Evolutionary conservation across 139 green algal species (phyloP).

Genomic region (Picochlorum costavermella): DNA sequence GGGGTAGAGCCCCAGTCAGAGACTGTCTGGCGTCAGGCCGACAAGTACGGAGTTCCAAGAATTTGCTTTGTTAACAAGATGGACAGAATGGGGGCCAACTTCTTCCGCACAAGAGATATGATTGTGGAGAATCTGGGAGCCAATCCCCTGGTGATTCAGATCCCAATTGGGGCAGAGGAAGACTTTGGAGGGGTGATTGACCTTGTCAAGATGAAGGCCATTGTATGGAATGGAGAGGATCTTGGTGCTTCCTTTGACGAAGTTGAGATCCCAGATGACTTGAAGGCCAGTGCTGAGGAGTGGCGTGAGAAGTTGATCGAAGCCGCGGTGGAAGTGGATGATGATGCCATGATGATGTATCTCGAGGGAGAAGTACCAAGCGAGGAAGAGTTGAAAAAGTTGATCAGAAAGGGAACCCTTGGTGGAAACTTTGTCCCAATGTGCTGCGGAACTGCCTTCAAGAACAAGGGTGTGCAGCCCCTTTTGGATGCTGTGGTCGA

Average conservation of each 20-base stretch:
- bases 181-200: slow-evolving; percentile 90
- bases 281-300: slow-evolving; percentile 73
- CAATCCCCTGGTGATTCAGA: slow-evolving; percentile 69
- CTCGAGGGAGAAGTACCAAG: slow-evolving; percentile 82
- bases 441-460: slow-evolving; percentile 94
- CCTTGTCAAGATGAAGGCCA: slow-evolving; percentile 94
- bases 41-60: slow-evolving; percentile 95
- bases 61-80: slow-evolving; percentile 99
- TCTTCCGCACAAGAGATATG: slow-evolving; percentile 74
- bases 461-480: slow-evolving; percentile 99
- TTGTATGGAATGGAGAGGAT: slow-evolving; percentile 89
- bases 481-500: slow-evolving; percentile 92
- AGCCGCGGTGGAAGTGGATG: slow-evolving; percentile 74
- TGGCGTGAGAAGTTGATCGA: slow-evolving; percentile 88
- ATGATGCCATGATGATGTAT: slow-evolving; percentile 63
- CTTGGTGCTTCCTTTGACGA: slow-evolving; percentile 86
- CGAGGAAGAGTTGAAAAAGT: slow-evolving; percentile 59
- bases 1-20: slow-evolving; percentile 97
- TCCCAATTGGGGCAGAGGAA: slow-evolving; percentile 92
- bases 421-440: slow-evolving; percentile 81
- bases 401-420: slow-evolving; percentile 92
- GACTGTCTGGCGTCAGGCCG: slow-evolving; percentile 97
- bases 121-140: slow-evolving; percentile 81
- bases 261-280: slow-evolving; percentile 78
- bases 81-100: slow-evolving; percentile 98